Evolutionary conservation across 73 alveolate genomes (phyloP).

Genomic region (Paramecium caudatum): DNA sequence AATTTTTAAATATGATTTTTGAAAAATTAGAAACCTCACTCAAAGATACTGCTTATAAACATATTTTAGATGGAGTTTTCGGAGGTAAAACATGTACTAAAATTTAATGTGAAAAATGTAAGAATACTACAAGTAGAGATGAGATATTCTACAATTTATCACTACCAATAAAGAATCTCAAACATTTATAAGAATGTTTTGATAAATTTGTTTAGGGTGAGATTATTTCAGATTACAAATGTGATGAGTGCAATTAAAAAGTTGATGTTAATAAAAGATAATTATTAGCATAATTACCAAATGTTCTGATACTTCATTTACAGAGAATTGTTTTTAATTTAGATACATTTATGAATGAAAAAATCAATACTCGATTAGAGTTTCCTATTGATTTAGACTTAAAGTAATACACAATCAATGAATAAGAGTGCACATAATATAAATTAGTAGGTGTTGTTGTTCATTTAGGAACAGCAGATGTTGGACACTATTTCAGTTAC

Average conservation of each 20-base stretch:
- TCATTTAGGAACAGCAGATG: conserved; percentile 97
- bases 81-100: conserved; percentile 96
- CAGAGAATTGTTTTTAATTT: conserved; percentile 96
- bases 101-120: conserved; percentile 92
- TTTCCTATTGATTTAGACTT: conserved; percentile 96
- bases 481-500: conserved; percentile 92
- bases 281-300: conserved; percentile 93
- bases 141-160: conserved; percentile 94
- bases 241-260: conserved; percentile 94
- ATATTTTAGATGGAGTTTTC: conserved; percentile 91
- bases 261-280: conserved; percentile 93
- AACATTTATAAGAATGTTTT: conserved; percentile 90
- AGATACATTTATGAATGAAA: conserved; percentile 94
- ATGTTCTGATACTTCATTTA: conserved; percentile 94
- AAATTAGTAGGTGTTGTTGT: conserved; percentile 95
- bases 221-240: conserved; percentile 92
- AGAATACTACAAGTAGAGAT: conserved; percentile 82
- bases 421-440: conserved; percentile 79
- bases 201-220: conserved; percentile 91
- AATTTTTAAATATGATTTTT: conserved; percentile 95
- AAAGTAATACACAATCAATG: conserved; percentile 77
- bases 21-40: conserved; percentile 95
- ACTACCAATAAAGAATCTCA: conserved; percentile 93
- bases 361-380: conserved; percentile 95
- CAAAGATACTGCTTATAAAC: conserved; percentile 90